A percentile compares a stretch with the other conserved stretches of the same genome.
Evolutionary conservation across 257 asterid genomes (phyloP).

Genomic region (Scutellaria minor): DNA sequence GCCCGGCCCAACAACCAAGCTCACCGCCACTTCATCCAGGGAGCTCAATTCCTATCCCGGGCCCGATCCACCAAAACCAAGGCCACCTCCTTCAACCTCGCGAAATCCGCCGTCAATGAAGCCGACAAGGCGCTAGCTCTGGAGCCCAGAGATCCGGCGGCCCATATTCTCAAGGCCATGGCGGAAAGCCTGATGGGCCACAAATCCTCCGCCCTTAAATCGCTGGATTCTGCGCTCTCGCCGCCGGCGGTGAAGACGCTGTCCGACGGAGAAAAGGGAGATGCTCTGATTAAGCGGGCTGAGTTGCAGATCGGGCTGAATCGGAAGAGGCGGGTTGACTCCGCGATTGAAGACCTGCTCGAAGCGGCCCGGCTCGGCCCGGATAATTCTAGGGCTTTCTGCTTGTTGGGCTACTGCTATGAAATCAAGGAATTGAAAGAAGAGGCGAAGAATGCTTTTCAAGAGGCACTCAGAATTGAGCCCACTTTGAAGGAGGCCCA

Average conservation of each 20-base stretch:
- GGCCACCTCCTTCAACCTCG: slow-evolving; percentile 57
- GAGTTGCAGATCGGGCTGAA: slow-evolving; percentile 66
- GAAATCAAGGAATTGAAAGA: slow-evolving; percentile 49
- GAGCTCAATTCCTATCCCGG: slow-evolving; percentile 79
- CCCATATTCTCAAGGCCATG: slow-evolving; percentile 81
- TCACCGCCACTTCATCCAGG: slow-evolving; percentile 79
- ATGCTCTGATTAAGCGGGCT: slow-evolving; percentile 77
- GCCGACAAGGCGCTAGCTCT: slow-evolving; percentile 76
- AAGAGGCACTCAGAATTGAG: slow-evolving; percentile 51
- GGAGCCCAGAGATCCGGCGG: slow-evolving; percentile 83
- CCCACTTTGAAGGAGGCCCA: slow-evolving; percentile 53
- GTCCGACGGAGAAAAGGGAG: slow-evolving; percentile 66
- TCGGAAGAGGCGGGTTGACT: slow-evolving; percentile 67
- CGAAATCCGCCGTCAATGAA: slow-evolving; percentile 74
- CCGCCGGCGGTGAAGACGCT: slow-evolving; percentile 70
- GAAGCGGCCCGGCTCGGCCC: slow-evolving; percentile 62
- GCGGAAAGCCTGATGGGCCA: slow-evolving; percentile 75
- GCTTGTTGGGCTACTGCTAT: slow-evolving; percentile 76
- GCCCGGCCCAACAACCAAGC: slow-evolving; percentile 66
- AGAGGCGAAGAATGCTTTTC: slow-evolving; percentile 59
- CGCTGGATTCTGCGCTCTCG: slow-evolving; percentile 68
- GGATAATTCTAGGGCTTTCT: slow-evolving; percentile 58
- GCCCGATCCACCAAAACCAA: slow-evolving; percentile 66
- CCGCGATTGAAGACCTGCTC: slow-evolving; percentile 64
- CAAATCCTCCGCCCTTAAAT: slow-evolving; percentile 64